A percentile compares a stretch with the other conserved stretches of the same genome.
Conservation (phyloP, 108 stramenopile species). For the Epithemia pelagica region DNA sequence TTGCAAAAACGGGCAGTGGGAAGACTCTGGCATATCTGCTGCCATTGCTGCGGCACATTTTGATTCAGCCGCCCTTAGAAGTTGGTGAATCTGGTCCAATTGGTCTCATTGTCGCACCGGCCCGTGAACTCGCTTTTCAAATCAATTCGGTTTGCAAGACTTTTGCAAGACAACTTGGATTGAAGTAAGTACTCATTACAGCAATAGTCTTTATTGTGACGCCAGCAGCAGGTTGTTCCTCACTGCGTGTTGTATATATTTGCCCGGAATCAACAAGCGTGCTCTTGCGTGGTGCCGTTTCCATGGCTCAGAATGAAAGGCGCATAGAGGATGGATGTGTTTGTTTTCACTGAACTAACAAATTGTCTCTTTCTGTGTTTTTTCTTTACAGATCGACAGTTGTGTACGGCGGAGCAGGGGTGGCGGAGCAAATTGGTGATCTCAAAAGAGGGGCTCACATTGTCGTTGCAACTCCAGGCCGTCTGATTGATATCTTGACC, state of each 20-base stretch:
- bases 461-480: slow-evolving; percentile 95
- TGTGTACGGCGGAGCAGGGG: slow-evolving; percentile 96
- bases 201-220: not conserved
- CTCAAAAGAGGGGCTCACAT: slow-evolving; percentile 96
- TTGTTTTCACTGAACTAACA: not conserved
- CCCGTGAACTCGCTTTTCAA: slow-evolving; percentile 95
- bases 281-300: no score
- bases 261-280: not conserved
- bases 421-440: slow-evolving; percentile 96
- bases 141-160: slow-evolving; percentile 87
- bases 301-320: no score
- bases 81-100: slow-evolving; percentile 93
- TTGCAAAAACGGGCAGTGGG: slow-evolving; percentile 97
- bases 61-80: slow-evolving; percentile 81
- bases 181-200: slow-evolving; percentile 50
- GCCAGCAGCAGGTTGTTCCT: not conserved
- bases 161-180: slow-evolving; percentile 64
- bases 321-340: no score
- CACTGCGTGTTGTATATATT: not conserved
- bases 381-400: slow-evolving; percentile 58
- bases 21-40: slow-evolving; percentile 96
- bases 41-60: slow-evolving; percentile 91
- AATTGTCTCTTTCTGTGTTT: not conserved
- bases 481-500: slow-evolving; percentile 97
- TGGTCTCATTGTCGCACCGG: slow-evolving; percentile 93